These are phyloP conservation scores for Gaertneriomyces sp. DNA, from an alignment of 192 early-diverging fungal genomes.

Conservation along the genomic window DNA sequence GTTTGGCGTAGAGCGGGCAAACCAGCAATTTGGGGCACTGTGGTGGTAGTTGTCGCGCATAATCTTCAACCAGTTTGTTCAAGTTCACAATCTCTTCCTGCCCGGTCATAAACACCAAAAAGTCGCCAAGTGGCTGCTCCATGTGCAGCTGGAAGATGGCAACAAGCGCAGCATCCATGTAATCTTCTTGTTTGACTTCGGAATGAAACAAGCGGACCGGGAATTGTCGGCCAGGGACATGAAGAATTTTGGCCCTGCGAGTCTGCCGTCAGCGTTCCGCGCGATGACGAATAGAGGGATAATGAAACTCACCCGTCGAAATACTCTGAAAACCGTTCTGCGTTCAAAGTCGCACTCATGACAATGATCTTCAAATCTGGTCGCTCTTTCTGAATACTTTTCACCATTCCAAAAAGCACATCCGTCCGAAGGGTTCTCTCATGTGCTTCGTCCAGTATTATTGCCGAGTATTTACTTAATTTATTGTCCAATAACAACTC, in stretches of 20 bases:
- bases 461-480: constrained; percentile 72
- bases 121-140: constrained; percentile 81
- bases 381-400: constrained; percentile 74
- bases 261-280: constrained; percentile 1
- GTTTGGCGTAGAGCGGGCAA: constrained; percentile 90
- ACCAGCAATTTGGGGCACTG: constrained; percentile 54
- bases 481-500: constrained; percentile 83
- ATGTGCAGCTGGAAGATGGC: constrained; percentile 87
- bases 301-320: constrained; percentile 66
- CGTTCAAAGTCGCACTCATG: constrained; percentile 96
- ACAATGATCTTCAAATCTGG: constrained; percentile 83
- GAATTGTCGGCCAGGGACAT: constrained; percentile 87
- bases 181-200: constrained; percentile 78
- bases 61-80: constrained; percentile 75
- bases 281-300: not conserved
- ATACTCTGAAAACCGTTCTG: constrained; percentile 85
- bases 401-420: constrained; percentile 93
- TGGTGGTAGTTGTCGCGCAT: constrained; percentile 59
- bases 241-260: constrained; percentile 69
- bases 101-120: constrained; percentile 89
- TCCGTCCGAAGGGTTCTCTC: constrained; percentile 97
- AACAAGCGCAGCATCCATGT: constrained; percentile 84
- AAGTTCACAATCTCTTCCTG: constrained; percentile 94
- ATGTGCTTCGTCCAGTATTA: constrained; percentile 96
- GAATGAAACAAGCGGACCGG: constrained; percentile 82